Base-by-base conservation (phyloP, 305 asterid species). In the Fraxinus floribunda region DNA sequence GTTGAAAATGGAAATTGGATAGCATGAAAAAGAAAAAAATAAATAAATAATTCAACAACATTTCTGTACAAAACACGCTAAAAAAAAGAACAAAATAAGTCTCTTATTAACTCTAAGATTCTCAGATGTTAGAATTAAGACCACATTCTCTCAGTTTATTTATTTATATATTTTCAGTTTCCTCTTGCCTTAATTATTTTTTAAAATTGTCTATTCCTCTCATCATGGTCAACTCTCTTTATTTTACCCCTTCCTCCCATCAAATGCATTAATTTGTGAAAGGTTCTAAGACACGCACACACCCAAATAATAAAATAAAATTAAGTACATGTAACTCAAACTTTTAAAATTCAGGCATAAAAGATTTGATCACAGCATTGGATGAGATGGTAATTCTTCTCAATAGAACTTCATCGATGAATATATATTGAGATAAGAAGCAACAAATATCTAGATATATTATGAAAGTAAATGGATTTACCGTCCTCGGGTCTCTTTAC, bases 401-500 rank as follows among this genome's bases (percentile, higher is more conserved):
- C 44, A 80, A 20, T 13, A 52, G 66, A 62, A 24, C 15, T 32
- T 26, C 30, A 24, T 46, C 9, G 49, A 72, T 38, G 60, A n/a
- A 73, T 72, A 34, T 52, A 55, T 29, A 64, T 77, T 39, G 8
- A 70, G 32, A 77, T 35, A 72, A 83, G 10, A 20, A 20, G 7
- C 30, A n/a, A 22, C 15, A 39, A 11, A 46, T 36, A 70, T 4
- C 75, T 52, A 38, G 13, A 38, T 46, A 29, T 20, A 80, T 15
- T 66, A 55, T 36, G n/a, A 73, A 57, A 78, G 26, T 64, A 72
- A 74, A 52, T 24, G 41, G 83, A 66, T 18, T 89, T 91, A 95
- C 98, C 97, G 16, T 91, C 97, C 72, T 87, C 89, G 16, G 97
- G 97, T 85, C 89, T 92, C 88, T 94, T 92, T 13, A 90, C 97